These are phyloP conservation scores for Giardia duodenalis DNA, from an alignment of 208 protist genomes.

Conservation along the genomic window DNA sequence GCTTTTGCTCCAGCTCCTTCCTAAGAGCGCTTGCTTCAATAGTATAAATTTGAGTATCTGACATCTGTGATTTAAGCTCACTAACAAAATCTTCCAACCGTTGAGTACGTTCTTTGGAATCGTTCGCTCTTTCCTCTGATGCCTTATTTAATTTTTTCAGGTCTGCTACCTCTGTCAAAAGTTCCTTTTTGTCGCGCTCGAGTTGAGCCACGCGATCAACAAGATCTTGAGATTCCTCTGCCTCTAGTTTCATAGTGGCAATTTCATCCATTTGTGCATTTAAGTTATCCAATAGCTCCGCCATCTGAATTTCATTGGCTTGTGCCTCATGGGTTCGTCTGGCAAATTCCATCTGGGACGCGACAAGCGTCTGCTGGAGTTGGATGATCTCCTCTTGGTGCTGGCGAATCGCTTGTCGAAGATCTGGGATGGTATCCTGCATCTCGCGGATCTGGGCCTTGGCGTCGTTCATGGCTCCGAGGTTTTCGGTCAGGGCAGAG, in stretches of 20 bases:
- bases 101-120: background rate
- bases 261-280: background rate
- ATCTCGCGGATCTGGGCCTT: background rate
- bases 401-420: background rate
- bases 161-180: background rate
- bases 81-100: background rate
- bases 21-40: too few relatives aligned
- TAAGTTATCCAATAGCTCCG: background rate
- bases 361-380: background rate
- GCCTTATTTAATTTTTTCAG: background rate
- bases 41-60: too few relatives aligned
- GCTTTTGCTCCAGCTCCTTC: too few relatives aligned
- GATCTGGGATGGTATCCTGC: slow-evolving; percentile 2
- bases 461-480: background rate
- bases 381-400: background rate
- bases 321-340: background rate
- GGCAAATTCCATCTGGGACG: background rate
- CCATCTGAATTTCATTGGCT: background rate
- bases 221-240: background rate
- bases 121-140: background rate
- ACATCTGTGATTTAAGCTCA: too few relatives aligned
- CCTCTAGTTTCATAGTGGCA: background rate
- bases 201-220: background rate
- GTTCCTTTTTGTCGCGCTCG: background rate
- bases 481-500: background rate